phyloP scores from a whole-genome alignment of 208 protist genomes.

The Leishmania amazonensis region DNA sequence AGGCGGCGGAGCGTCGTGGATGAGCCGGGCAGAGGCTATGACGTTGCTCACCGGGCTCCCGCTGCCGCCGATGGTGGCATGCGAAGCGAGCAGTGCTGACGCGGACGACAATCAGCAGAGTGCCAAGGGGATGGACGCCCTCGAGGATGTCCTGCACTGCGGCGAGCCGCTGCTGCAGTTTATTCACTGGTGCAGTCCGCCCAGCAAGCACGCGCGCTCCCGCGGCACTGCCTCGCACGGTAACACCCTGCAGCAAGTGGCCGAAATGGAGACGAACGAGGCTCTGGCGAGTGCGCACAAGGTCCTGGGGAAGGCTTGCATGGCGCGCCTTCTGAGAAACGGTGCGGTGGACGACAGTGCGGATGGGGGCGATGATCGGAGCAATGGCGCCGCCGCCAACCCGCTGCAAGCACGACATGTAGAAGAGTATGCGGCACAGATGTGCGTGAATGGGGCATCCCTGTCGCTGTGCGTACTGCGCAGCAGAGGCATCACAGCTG shows the following conservation, averaged over 20 bases:
- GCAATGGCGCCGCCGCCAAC: background rate
- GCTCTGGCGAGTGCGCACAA: constrained; percentile 25
- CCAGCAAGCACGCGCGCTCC: background rate
- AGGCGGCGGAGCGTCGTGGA: background rate
- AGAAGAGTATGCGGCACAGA: constrained; percentile 31
- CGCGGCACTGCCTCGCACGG: constrained; percentile 1
- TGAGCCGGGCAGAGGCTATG: background rate
- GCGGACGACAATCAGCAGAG: background rate
- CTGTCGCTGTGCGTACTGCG: constrained; percentile 47
- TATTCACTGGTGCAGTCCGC: constrained; percentile 21
- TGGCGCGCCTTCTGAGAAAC: background rate
- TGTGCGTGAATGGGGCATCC: constrained; percentile 11
- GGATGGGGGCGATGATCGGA: background rate
- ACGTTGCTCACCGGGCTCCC: constrained; percentile 1
- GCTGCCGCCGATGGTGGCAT: background rate
- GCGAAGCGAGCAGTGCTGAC: background rate
- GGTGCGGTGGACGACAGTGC: background rate
- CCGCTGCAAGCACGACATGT: constrained; percentile 39
- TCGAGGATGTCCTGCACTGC: constrained; percentile 25
- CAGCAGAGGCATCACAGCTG: constrained; percentile 37
- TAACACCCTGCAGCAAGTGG: constrained; percentile 46
- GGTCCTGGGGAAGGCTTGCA: constrained; percentile 11
- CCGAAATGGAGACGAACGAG: constrained; percentile 45
- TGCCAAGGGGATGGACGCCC: background rate
- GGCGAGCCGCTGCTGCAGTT: constrained; percentile 29